Percentiles rank a stretch among this genome's conserved stretches.
phyloP scores from a whole-genome alignment of 805 yeast species.

The Ogataea pilisensis region DNA sequence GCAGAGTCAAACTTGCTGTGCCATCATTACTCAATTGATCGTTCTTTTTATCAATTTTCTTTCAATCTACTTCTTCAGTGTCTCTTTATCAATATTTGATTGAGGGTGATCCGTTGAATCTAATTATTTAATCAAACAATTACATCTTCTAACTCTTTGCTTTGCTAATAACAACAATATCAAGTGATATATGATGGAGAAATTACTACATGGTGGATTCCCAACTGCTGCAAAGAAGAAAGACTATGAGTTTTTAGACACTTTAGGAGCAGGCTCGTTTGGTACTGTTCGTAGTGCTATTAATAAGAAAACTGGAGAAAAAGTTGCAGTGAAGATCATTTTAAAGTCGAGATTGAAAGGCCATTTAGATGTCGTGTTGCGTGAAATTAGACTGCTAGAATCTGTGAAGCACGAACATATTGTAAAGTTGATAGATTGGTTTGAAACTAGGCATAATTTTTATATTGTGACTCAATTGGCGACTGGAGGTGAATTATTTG shows the following conservation, averaged over 20 bases:
- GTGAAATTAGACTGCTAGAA: conserved; percentile 69
- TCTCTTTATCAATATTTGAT: too few species aligned
- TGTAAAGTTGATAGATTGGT: conserved; percentile 89
- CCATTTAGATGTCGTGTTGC: conserved; percentile 57
- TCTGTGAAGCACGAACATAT: conserved; percentile 77
- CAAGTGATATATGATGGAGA: conserved; percentile 9
- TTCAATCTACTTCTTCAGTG: too few species aligned
- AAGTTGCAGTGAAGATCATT: conserved; percentile 87
- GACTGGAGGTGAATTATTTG: conserved; percentile 93
- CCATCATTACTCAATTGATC: neutral
- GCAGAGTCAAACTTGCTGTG: neutral
- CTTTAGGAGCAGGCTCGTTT: conserved; percentile 92
- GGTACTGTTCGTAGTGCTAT: conserved; percentile 85
- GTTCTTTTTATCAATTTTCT: too few species aligned
- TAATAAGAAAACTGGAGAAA: conserved; percentile 43
- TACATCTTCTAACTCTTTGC: neutral
- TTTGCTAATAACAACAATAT: neutral
- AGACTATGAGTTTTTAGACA: conserved; percentile 71
- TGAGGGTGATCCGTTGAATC: too few species aligned
- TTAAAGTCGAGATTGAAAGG: conserved; percentile 81
- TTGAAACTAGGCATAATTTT: conserved; percentile 87
- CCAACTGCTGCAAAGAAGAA: conserved; percentile 45
- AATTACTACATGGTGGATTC: conserved; percentile 8
- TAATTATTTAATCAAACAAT: neutral
- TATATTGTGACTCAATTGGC: conserved; percentile 93